Evolutionary conservation across 1,284 basidiomycete genomes (phyloP).

Genomic region (Pisolithus thermaeus): DNA sequence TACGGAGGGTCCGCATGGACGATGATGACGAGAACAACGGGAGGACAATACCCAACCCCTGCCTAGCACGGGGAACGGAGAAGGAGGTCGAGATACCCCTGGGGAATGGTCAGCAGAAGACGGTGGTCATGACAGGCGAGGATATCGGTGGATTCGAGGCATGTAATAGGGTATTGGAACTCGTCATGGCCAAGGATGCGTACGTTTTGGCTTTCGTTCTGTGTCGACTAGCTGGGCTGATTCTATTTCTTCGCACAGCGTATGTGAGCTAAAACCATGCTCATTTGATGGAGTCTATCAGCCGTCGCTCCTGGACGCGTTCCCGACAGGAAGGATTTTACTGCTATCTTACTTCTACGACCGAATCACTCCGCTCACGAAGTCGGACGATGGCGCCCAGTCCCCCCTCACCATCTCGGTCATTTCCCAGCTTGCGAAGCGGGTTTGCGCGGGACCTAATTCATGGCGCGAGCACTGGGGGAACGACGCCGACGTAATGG

Average conservation of each 20-base stretch:
- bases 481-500: conserved; percentile 50
- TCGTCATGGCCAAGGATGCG: conserved; percentile 96
- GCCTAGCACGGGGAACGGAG: conserved; percentile 65
- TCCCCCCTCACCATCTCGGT: conserved; percentile 51
- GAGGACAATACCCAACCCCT: conserved; percentile 58
- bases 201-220: conserved; percentile 39
- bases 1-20: conserved; percentile 23
- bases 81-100: conserved; percentile 69
- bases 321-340: conserved; percentile 74
- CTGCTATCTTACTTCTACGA: conserved; percentile 98
- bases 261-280: conserved; percentile 88
- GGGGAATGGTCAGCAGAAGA: conserved; percentile 44
- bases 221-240: conserved; percentile 4
- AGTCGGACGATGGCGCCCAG: conserved; percentile 8
- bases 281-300: conserved; percentile 98
- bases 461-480: conserved; percentile 60
- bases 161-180: conserved; percentile 80
- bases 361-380: conserved; percentile 72
- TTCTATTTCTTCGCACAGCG: conserved; percentile 35
- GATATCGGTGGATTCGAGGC: conserved; percentile 81
- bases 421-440: conserved; percentile 59
- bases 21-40: conserved; percentile 9
- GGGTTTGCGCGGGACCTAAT: conserved; percentile 66
- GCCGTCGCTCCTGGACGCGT: conserved; percentile 88
- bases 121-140: conserved; percentile 78